Base-by-base conservation (phyloP, 2,329 filamentous ascomycete genomes). In the Graphilbum ipis-grandicollis region DNA sequence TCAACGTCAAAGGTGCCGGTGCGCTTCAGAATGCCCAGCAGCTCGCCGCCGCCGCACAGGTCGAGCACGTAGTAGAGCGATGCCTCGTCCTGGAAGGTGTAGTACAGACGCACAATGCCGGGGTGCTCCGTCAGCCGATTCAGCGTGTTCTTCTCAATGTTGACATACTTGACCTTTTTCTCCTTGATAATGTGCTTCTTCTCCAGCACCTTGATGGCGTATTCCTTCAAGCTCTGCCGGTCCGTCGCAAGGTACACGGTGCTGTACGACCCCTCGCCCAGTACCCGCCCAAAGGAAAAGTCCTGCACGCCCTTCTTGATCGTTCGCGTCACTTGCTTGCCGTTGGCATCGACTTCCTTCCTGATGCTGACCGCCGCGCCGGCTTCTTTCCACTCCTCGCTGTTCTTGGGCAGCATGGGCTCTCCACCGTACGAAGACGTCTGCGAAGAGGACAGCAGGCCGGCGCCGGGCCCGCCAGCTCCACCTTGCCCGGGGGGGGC, bases 81-180 rank as follows among this genome's bases (percentile, higher is more conserved):
- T 18, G 80, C 72, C 54, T 96, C 88, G 56, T 98, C 90, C 55
- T 98, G 90, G 52, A 98, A 98, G 2, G 90, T 98, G 58, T 98
- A 98, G 58, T 96, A 98, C 31, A 98, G 67, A 43, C 90, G 80
- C 39, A 98, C 86, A 41, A 98, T 88, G 17, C 90, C 90, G 7
- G 90, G 90, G 51, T 98, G 90, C 44, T 98, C 88, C 4, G 88
- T 96, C 40, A 98, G 65, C 44, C 90, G 77, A 53, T 98, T 98
- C 39, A 98, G 65, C 0, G 90, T 96, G 58, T 98, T 88, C 61
- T 94, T 94, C 58, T 98, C 90, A 49, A 98, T 98, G 58, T 96
- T 98, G 57, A 98, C 90, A 52, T 98, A 98, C 66, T 98, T 98
- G 51, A 98, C 93, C 67, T 98, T 98, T 59, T 93, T 96, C 60